Base-by-base conservation (phyloP, 1,139 yeast genomes). In the Torulaspora pretoriensis region DNA sequence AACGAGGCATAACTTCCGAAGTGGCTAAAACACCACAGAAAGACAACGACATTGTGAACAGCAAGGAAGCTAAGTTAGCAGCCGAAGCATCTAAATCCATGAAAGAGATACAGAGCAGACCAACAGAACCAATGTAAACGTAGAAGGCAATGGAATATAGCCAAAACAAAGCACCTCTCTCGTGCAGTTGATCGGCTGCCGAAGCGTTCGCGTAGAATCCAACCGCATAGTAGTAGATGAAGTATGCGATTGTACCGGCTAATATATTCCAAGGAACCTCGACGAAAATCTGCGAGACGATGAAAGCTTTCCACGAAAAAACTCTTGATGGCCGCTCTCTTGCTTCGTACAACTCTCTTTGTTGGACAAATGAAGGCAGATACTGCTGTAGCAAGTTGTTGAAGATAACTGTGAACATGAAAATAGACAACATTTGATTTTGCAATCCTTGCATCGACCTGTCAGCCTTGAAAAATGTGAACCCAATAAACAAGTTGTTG, bases 1-100 rank as follows among this genome's bases (percentile, higher is more conserved):
- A 72, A 56, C 81, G 68, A 70, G 81, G 61, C 68, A 84, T 67
- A 12, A 68, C 69, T n/a, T 68, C 61, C 25, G 82, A 78, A 28
- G 81, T 73, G 10, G 78, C 84, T 65, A 87, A 68, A 35, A 84
- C 94, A 76, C 95, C 96, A 69, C 92, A 82, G 78, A 87, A 86
- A 46, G 80, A 75, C 64, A 85, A 70, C 51, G 82, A 73, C 74
- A 84, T 67, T 14, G 89, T 77, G 66, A 82, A 83, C 57, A 82
- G 60, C 64, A 84, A 63, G 26, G 77, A 71, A 2, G 82, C 79
- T 48, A 82, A 57, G 59, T 83, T 82, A 49, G 87, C 90, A 40
- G 92, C 95, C 48, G 84, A 79, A 41, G 81, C 85, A n/a, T 80
- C 81, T 41, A 78, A 62, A 45, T 82, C 83, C 51, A 79, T 77